phyloP scores from a whole-genome alignment of 2,329 filamentous ascomycete species.

The Diaporthe batatas region DNA sequence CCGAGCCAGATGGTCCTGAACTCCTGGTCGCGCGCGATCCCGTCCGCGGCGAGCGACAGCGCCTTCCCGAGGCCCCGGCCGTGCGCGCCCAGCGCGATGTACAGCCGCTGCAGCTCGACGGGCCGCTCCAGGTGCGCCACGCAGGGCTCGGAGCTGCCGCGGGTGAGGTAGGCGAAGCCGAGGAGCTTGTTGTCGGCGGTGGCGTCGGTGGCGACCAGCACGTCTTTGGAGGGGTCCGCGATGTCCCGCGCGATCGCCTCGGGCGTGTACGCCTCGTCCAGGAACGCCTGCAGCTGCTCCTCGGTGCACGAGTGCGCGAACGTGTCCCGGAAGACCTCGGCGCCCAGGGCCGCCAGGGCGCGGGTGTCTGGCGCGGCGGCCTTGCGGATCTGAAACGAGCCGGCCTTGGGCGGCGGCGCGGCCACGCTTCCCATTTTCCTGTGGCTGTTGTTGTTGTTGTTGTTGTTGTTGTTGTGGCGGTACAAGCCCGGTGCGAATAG shows the following conservation, averaged over 20 bases:
- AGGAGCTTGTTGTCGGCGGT: constrained; percentile 44
- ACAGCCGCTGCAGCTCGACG: constrained; percentile 60
- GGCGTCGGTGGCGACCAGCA: constrained; percentile 48
- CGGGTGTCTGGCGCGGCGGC: constrained; percentile 48
- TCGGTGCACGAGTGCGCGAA: constrained; percentile 58
- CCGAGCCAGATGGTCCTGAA: constrained; percentile 60
- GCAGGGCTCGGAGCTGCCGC: constrained; percentile 54
- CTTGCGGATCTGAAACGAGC: constrained; percentile 46
- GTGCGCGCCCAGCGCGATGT: constrained; percentile 53
- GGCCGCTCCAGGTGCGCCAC: constrained; percentile 48
- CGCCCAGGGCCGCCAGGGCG: constrained; percentile 52
- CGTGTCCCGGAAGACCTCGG: constrained; percentile 53
- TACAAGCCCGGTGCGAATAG: too few relatives aligned
- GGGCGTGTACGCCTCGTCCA: constrained; percentile 53
- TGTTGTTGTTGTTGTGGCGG: too few relatives aligned
- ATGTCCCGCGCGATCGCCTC: constrained; percentile 44
- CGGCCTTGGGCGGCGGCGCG: neutral
- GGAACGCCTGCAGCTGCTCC: constrained; percentile 54
- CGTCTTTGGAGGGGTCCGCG: constrained; percentile 26
- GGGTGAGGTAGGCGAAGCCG: constrained; percentile 58
- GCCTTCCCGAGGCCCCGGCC: constrained; percentile 55
- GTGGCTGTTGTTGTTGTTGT: neutral
- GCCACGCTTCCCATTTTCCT: constrained; percentile 12
- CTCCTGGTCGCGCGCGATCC: constrained; percentile 52
- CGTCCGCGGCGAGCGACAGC: constrained; percentile 50